A percentile compares a stretch with the other conserved stretches of the same genome.
phyloP scores from a whole-genome alignment of 2,329 filamentous ascomycete species.

The Penicillium sp. region DNA sequence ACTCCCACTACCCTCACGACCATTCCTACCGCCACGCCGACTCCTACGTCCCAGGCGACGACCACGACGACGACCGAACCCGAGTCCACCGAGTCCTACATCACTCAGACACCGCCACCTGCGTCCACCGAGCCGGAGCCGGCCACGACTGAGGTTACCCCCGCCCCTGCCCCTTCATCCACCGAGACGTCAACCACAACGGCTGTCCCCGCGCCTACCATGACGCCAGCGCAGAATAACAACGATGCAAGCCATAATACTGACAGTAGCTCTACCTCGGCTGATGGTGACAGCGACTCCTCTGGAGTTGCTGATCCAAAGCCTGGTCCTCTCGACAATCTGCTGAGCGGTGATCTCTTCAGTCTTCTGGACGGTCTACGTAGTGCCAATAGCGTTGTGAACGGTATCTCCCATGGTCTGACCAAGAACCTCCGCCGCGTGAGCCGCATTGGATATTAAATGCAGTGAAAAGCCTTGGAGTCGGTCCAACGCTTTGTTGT shows the following conservation, averaged over 20 bases:
- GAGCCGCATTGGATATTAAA: constrained; percentile 9
- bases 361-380: constrained; percentile 13
- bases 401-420: constrained; percentile 4
- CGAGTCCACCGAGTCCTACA: background rate
- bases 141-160: too few relatives aligned
- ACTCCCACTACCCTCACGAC: constrained; percentile 1
- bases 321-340: background rate
- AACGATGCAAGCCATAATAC: background rate
- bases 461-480: background rate
- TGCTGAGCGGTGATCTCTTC: constrained; percentile 13
- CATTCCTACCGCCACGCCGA: background rate
- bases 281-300: background rate
- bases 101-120: too few relatives aligned
- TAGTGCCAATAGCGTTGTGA: constrained; percentile 9
- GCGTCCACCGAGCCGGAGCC: too few relatives aligned
- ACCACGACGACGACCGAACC: background rate
- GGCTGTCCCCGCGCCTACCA: background rate
- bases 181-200: background rate
- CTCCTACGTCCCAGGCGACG: constrained; percentile 4
- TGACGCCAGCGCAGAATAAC: background rate
- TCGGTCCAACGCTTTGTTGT: background rate
- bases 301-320: background rate
- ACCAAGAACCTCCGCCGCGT: constrained; percentile 15
- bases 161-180: background rate
- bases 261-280: background rate